A percentile compares a stretch with the other conserved stretches of the same genome.
Evolutionary conservation across 2,329 filamentous ascomycete genomes (phyloP).

Genomic region (Pyrenophora graminea): DNA sequence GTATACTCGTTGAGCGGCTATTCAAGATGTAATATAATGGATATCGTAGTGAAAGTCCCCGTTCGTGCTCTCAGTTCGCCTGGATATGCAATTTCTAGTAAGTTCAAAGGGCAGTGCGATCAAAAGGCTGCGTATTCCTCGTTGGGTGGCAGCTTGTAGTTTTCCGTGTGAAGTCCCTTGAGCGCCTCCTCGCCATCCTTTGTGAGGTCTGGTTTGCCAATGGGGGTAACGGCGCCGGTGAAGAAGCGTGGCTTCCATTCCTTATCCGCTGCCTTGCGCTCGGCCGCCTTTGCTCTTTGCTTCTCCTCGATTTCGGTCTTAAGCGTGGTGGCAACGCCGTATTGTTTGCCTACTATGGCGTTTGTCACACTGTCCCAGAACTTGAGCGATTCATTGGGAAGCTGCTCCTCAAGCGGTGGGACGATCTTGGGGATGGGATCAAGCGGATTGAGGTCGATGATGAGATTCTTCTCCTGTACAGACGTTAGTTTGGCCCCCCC

Average conservation of each 20-base stretch:
- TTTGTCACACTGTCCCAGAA: conserved; percentile 89
- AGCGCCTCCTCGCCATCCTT: conserved; percentile 64
- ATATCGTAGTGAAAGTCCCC: conserved; percentile 22
- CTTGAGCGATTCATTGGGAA: conserved; percentile 84
- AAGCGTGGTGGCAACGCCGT: conserved; percentile 76
- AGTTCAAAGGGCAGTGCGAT: background rate
- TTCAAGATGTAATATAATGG: conserved; percentile 8
- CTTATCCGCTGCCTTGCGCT: conserved; percentile 70
- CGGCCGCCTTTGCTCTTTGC: conserved; percentile 81
- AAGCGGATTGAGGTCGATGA: conserved; percentile 88
- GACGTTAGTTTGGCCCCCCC: conserved; percentile 9
- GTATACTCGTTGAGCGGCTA: conserved; percentile 1
- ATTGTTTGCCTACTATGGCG: conserved; percentile 83
- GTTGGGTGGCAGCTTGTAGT: conserved; percentile 55
- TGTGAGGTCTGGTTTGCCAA: conserved; percentile 66
- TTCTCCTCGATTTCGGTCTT: conserved; percentile 92
- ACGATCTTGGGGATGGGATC: conserved; percentile 76
- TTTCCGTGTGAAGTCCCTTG: conserved; percentile 58
- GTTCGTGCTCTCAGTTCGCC: conserved; percentile 6
- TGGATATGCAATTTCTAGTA: conserved; percentile 2
- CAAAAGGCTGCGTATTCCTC: conserved; percentile 48
- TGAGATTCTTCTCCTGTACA: conserved; percentile 61
- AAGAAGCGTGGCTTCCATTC: conserved; percentile 92
- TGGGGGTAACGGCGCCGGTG: conserved; percentile 61
- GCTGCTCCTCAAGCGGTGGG: conserved; percentile 76